Evolutionary conservation across 192 early-diverging fungal species (phyloP), one percentile per base, ranked within the genome.

Genomic region (Backusella sp.): DNA sequence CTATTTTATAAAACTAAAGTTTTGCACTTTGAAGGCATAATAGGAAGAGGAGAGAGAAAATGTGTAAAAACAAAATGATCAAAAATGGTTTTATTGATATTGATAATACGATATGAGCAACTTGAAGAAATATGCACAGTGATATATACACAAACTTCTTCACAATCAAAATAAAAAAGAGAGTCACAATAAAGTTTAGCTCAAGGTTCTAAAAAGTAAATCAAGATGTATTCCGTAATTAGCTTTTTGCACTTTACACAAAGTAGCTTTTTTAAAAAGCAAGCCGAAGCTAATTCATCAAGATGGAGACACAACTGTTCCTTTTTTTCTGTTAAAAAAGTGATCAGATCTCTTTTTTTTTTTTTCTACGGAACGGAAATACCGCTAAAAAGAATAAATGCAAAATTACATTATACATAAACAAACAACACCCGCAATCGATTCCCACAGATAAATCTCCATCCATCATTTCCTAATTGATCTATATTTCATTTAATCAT

Each of bases 381-480:
- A 21, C 53, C 53, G 21, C 53, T 59, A 59, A 59, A 59, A 49
- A 49, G 53, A 59, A 59, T 26, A 59, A 59, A 21, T 59, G 53
- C 53, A 59, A 59, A 59, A 23, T 17, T 21, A 9, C 8, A n/a
- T 4, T 28, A 62, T 14, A 62, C 26, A 62, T 62, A 62, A 28
- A 62, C 26, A 62, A 62, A 62, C 12, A 62, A 62, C 11, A 14
- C 23, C 23, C 56, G 23, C 56, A 28, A 26, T 62, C 26, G 23
- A 28, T 62, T 62, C 23, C 56, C 56, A 62, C 56, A 62, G 56
- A 28, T 28, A 62, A 62, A 6, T 56, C 56, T 28, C 56, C 56
- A 62, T 62, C 21, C 56, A 62, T 15, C 56, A 62, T 62, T 62
- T 62, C 56, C 56, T 62, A 28, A 62, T 62, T 62, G 11, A 62